Base-by-base conservation (phyloP, 2,329 filamentous ascomycete species). In the Paecilomyces sp. region DNA sequence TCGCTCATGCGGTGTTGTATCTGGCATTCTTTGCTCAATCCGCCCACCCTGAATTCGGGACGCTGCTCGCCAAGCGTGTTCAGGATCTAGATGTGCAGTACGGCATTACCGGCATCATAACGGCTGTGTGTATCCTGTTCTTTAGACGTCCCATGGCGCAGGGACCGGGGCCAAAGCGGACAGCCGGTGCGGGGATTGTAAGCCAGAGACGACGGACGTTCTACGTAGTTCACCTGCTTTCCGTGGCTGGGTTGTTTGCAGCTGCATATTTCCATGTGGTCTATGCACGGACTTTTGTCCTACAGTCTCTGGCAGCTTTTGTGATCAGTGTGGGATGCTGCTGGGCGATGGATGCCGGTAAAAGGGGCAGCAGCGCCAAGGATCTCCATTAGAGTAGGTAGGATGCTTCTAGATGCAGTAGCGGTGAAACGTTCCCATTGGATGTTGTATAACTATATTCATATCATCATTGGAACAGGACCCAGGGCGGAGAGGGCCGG, bases 11-110 rank as follows among this genome's bases (percentile, higher is more conserved):
- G 0, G 63, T 70, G 0, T 76, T 87, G 61, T 88, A 87, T 63
- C 63, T 85, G 25, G 77, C 79, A 56, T 86, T 85, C 72, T 88
- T 85, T 68, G 66, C 82, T 60, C 75, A 79, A 58, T 76, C 77
- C 2, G 74, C 71, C 15, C 65, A 74, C 57, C 74, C 73, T 1
- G 68, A 67, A 1, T 76, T 69, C 33, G 63, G 71, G 9, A 68
- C 64, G 0, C 65, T 85, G 36, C 72, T 87, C 12, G 68, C 70
- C 13, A 83, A 83, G 63, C 81, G 85, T 15, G 73, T 87, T 59
- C 75, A 76, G 36, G 80, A 86, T 58, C 68, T 71, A n/a, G 84
- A 86, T 65, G 82, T 87, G 28, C 78, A 85, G 56, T 79, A 80
- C 60, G 85, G 85, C 1, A 61, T 86, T 33, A 61, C 77, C 52